These are phyloP conservation scores for Polyporus tsugae DNA, from an alignment of 1,284 basidiomycete species.

Conservation along the genomic window DNA sequence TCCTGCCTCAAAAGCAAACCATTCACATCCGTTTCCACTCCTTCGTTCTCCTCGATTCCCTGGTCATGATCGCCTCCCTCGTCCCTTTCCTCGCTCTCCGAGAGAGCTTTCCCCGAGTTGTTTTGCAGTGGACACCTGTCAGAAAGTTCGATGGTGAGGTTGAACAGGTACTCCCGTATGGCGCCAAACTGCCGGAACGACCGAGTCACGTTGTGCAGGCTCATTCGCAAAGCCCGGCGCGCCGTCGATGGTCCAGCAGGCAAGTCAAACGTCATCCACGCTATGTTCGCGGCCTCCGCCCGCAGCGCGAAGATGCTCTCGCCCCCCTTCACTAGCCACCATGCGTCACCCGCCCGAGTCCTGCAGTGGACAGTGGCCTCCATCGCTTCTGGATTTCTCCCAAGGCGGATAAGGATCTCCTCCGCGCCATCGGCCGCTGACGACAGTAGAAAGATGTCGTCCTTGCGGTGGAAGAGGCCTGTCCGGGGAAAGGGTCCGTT, in stretches of 20 bases:
- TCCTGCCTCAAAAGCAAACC: background rate
- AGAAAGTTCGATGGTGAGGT: conserved; percentile 3
- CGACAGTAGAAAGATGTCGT: background rate
- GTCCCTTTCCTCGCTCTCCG: background rate
- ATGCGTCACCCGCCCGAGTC: background rate
- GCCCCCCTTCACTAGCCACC: background rate
- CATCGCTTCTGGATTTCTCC: background rate
- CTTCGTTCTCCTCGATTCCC: background rate
- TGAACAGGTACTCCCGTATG: conserved; percentile 1
- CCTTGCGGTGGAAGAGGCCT: background rate
- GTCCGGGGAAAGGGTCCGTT: background rate
- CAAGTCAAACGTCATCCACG: conserved; percentile 1
- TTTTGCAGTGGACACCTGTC: background rate
- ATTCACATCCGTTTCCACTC: background rate
- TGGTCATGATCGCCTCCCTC: background rate
- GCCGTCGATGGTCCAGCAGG: background rate
- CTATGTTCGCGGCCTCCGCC: background rate
- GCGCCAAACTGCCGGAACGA: background rate
- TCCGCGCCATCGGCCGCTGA: background rate
- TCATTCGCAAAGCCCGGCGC: background rate
- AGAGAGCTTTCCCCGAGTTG: background rate
- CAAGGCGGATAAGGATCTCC: conserved; percentile 2
- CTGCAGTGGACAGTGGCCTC: background rate
- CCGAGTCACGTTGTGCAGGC: background rate
- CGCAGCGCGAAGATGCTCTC: background rate